Evolutionary conservation across 169 alveolate genomes (phyloP), one percentile per base, ranked within the genome.

Genomic region (Cryptosporidium canis): DNA sequence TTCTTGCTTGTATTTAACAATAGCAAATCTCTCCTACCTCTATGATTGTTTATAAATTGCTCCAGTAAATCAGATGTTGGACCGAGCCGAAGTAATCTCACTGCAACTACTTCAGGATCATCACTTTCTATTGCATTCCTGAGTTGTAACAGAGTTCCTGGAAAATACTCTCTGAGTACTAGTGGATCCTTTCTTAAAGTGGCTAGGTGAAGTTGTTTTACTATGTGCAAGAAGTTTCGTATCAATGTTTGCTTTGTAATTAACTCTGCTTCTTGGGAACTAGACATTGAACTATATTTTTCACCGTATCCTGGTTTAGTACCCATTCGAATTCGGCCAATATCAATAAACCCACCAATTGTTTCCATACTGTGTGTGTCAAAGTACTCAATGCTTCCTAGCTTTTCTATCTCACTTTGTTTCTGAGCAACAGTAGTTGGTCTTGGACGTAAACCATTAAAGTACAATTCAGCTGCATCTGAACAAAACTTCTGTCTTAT

Each of bases 381-480:
- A 8, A 67, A 67, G 35, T 70, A 70, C 11, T 70, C 84, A 33
- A 70, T 70, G 5, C n/a, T 41, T 31, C 84, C 67, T 3, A 70
- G 43, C 11, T 51, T 35, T 29, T 45, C 84, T 14, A 64, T 64
- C 27, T 70, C 84, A 4, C n/a, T 33, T 37, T 70, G 68, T 70
- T 53, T 70, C 41, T 70, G 84, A 18, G 84, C 39, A 31, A 55
- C 55, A 3, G 84, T 70, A 21, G 51, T 51, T 5, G 67, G 67
- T 53, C 84, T 70, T 70, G 65, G 84, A 2, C 55, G 45, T 6
- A 70, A 9, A 51, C 84, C 84, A 51, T 70, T 70, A 31, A 70
- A 70, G 61, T 70, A 70, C n/a, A 70, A 53, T 14, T 48, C 84
- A 53, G 84, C 84, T 31, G 84, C 84, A 48, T 70, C 84, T 1